Conservation (phyloP, 805 yeast species). For the Hanseniaspora vineae region DNA sequence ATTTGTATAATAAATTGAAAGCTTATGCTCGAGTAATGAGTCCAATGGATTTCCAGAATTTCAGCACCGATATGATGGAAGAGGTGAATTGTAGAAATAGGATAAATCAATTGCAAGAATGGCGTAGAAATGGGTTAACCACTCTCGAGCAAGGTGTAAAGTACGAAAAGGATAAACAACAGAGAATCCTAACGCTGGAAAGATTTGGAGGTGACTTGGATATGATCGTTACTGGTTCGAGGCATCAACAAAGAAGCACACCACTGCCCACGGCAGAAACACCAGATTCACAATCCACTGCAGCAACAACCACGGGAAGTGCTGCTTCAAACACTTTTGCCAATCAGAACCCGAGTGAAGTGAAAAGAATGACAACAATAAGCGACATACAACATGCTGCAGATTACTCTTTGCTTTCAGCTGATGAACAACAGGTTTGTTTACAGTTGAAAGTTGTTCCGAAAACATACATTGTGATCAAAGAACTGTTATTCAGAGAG, state of each 20-base stretch:
- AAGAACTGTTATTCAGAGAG: constrained; percentile 79
- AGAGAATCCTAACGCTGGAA: constrained; percentile 49
- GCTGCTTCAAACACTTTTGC: constrained; percentile 6
- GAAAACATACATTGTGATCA: constrained; percentile 86
- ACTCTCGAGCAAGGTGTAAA: constrained; percentile 69
- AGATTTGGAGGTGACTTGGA: constrained; percentile 27
- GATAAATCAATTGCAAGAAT: constrained; percentile 83
- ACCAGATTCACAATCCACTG: constrained; percentile 4
- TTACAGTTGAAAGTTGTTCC: constrained; percentile 75
- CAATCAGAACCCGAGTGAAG: constrained; percentile 1
- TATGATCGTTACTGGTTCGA: constrained; percentile 13
- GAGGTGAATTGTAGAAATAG: constrained; percentile 72
- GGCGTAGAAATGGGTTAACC: constrained; percentile 84
- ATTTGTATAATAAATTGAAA: constrained; percentile 58
- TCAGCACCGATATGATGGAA: constrained; percentile 56
- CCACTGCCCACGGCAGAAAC: constrained; percentile 13
- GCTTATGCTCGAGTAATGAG: constrained; percentile 74
- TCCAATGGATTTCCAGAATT: constrained; percentile 64
- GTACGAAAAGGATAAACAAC: constrained; percentile 78
- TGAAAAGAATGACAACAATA: constrained; percentile 34
- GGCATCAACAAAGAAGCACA: constrained; percentile 20
- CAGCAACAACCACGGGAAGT: background rate
- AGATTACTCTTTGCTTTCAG: constrained; percentile 69
- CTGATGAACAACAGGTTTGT: constrained; percentile 83
- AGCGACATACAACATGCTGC: constrained; percentile 65